Evolutionary conservation across 306 rosid species (phyloP).

Genomic region (Urtica urens): DNA sequence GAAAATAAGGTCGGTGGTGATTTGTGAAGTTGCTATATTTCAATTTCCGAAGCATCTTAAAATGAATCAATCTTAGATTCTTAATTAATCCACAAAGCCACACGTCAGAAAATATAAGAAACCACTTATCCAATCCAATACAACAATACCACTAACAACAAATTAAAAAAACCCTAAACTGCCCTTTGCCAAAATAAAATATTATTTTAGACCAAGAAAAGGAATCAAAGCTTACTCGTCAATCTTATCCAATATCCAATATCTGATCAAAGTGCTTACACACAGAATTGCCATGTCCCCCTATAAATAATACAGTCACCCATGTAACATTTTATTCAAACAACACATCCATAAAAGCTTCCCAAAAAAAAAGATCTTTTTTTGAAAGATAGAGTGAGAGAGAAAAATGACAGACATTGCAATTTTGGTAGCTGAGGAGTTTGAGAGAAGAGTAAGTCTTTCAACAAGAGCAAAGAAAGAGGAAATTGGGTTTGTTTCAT

Average conservation of each 20-base stretch:
- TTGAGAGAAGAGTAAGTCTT: constrained; percentile 51
- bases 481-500: constrained; percentile 21
- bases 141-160: background rate
- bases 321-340: background rate
- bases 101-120: background rate
- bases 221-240: background rate
- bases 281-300: background rate
- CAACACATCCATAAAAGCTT: background rate
- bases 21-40: no score
- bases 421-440: constrained; percentile 73
- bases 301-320: background rate
- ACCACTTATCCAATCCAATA: background rate
- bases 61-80: no score
- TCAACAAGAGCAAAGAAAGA: constrained; percentile 7
- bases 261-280: background rate
- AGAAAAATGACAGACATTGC: constrained; percentile 70
- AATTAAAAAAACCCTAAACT: background rate
- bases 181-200: background rate
- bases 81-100: background rate
- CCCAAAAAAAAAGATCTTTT: background rate
- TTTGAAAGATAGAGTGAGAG: background rate
- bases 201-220: no score
- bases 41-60: no score
- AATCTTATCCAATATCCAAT: background rate
- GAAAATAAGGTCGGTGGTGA: no score